Evolutionary conservation across 352 stramenopile genomes (phyloP), one percentile per base, ranked within the genome.

Genomic region (Saprolegnia parasitica): DNA sequence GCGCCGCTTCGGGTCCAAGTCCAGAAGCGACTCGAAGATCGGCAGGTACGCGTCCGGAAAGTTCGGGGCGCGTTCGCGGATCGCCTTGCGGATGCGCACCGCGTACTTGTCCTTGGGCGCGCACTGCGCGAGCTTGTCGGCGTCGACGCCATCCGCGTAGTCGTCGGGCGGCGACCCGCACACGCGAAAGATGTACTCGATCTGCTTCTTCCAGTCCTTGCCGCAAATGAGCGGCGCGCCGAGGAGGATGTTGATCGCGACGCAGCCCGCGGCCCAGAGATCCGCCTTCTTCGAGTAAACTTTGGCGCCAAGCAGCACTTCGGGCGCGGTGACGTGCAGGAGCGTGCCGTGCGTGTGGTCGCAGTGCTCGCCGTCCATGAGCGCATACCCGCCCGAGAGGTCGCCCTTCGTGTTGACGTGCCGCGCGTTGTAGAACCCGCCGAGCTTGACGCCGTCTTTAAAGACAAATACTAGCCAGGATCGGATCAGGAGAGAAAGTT

Each of bases 301-400:
- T 10, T 71, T 79, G 47, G 87, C 81, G 4, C 87, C 87, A 0
- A 95, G 77, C 39, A 95, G 62, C 0, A 95, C 67, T 65, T 95
- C 87, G 1, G 87, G 87, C 8, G 87, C 81, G 20, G 81, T 78
- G 32, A 84, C 75, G 21, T 87, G 76, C 16, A 95, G 61, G 77
- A 80, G 88, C 49, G 85, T 77, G 1, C 87, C 87, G 40, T 80
- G 73, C 56, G 73, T 81, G 40, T 91, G 81, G 60, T 93, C 84
- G 72, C 88, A 90, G n/a, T 84, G 81, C 54, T 95, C 87, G 49
- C 49, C 78, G n/a, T 93, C 86, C 10, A 57, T 89, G 77, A 95
- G 77, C 35, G 83, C 78, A 56, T 91, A 87, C 20, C 75, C 79
- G 15, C 63, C 47, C 21, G 63, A 52, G 37, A 39, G 32, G n/a